Base-by-base conservation (phyloP, 2,329 filamentous ascomycete species). In the Sclerotinia borealis region DNA sequence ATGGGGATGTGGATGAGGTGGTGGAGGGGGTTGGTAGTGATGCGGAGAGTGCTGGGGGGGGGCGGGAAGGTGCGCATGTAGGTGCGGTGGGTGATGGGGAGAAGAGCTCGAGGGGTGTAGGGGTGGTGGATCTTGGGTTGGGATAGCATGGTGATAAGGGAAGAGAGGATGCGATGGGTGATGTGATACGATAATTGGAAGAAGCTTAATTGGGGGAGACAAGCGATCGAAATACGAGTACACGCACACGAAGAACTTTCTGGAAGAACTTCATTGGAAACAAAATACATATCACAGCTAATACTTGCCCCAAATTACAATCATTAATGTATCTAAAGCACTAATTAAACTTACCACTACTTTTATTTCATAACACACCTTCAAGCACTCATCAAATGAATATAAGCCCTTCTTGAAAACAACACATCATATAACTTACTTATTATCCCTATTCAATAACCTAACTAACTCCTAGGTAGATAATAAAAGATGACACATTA, bases 1-100 rank as follows among this genome's bases (percentile, higher is more conserved):
- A 75, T 74, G 72, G 75, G 25, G 69, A 76, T 52, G 68, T 69
- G 36, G 36, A 67, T 13, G 61, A 63, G 10, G 68, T 69, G 36
- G 36, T 68, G 15, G 61, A 63, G 10, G 63, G 37, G 0, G 27
- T 50, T 27, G 19, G n/a, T 15, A 52, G 63, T 43, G 60, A 45
- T 17, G 50, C 15, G 15, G 41, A 49, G 3, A 19, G n/a, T 10
- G 22, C 37, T 29, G 39, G 10, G 27, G 27, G 15, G 10, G 39
- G 3, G 17, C 27, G 10, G 47, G 25, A 19, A 29, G 17, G n/a
- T n/a, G n/a, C n/a, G n/a, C n/a, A n/a, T 25, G 27, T 25, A 4
- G 31, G 27, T 3, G 34, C 13, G 3, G 37, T 3, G 25, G 45
- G 48, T 8, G 9, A n/a, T 47, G 45, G 39, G 7, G 61, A 59